Evolutionary conservation across 441 rosid species (phyloP), one percentile per base, ranked within the genome.

Genomic region (Gossypium schwendimanii): DNA sequence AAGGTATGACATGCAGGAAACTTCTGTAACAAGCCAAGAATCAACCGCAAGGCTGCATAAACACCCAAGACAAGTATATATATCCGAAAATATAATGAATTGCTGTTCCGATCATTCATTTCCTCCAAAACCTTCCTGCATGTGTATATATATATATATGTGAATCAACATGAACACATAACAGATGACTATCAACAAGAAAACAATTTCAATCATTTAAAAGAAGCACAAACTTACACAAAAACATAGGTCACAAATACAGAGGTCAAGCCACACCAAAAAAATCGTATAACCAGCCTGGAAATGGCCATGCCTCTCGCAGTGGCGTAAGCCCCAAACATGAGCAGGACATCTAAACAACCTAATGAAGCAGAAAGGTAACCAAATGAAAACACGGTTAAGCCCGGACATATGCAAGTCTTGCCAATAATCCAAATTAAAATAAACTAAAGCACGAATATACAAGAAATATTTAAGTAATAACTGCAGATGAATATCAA

Each of bases 231-330:
- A 55, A 89, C 98, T 76, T 86, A 96, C 98, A 92, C 81, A 76
- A 87, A 96, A 74, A 88, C 74, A 80, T 91, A 96, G 77, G 90
- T 84, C 78, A 91, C 87, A 76, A 86, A 83, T 70, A 67, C 97
- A 47, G 99, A 88, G 75, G 81, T 82, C 87, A 82, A 77, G 67
- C 90, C 97, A 84, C 89, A 84, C 98, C 98, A 96, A 77, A 94
- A 84, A 77, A 96, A 94, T 80, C 87, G 84, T 77, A 96, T 94
- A 78, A 96, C 85, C 71, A 96, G 84, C 83, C 98, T 88, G 53
- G 99, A 94, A 79, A 96, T 88, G 72, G 99, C 99, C 99, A 96
- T 94, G 87, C 93, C 99, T 85, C 98, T 87, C 14, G 98, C 88
- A 33, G 94, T 87, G 70, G 87, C 76, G 82, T 96, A 96, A 41